Conservation (phyloP, 495 filamentous ascomycete species). For the Jackrogersella minutella region DNA sequence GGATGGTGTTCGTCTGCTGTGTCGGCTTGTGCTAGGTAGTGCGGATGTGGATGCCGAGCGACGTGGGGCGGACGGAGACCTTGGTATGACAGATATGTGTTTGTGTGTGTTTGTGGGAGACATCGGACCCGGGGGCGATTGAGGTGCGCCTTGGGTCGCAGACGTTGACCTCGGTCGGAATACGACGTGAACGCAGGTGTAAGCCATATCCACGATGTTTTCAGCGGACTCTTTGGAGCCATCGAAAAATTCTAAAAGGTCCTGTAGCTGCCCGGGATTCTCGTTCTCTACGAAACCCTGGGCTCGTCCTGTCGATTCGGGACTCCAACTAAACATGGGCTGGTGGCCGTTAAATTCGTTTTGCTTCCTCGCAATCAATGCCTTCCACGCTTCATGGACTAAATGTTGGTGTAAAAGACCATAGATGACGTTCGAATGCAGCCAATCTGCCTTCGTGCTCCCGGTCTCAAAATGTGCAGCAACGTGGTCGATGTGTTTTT, state of each 20-base stretch:
- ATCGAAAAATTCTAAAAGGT: slow-evolving; percentile 59
- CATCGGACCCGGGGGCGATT: slow-evolving; percentile 6
- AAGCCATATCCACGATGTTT: slow-evolving; percentile 51
- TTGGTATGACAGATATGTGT: slow-evolving; percentile 31
- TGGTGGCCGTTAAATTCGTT: slow-evolving; percentile 53
- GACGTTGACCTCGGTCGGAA: slow-evolving; percentile 42
- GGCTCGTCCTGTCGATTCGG: slow-evolving; percentile 54
- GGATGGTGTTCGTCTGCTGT: slow-evolving; percentile 32
- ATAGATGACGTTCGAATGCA: slow-evolving; percentile 60
- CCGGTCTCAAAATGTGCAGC: slow-evolving; percentile 59
- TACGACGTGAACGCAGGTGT: slow-evolving; percentile 53
- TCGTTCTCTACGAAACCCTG: slow-evolving; percentile 59
- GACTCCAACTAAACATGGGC: slow-evolving; percentile 58
- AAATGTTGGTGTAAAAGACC: slow-evolving; percentile 58
- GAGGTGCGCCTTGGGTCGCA: slow-evolving; percentile 14
- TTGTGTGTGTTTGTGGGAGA: slow-evolving; percentile 20
- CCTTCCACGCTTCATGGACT: slow-evolving; percentile 58
- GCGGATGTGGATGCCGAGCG: slow-evolving; percentile 44
- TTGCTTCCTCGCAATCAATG: slow-evolving; percentile 50
- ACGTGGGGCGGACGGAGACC: slow-evolving; percentile 28
- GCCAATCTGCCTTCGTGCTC: slow-evolving; percentile 57
- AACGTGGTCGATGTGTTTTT: slow-evolving; percentile 61
- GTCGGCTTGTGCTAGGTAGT: slow-evolving; percentile 20
- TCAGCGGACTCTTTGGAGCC: slow-evolving; percentile 51
- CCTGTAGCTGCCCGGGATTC: slow-evolving; percentile 57